Evolutionary conservation across 2,329 filamentous ascomycete species (phyloP).

Genomic region (Pyricularia pennisetigena): DNA sequence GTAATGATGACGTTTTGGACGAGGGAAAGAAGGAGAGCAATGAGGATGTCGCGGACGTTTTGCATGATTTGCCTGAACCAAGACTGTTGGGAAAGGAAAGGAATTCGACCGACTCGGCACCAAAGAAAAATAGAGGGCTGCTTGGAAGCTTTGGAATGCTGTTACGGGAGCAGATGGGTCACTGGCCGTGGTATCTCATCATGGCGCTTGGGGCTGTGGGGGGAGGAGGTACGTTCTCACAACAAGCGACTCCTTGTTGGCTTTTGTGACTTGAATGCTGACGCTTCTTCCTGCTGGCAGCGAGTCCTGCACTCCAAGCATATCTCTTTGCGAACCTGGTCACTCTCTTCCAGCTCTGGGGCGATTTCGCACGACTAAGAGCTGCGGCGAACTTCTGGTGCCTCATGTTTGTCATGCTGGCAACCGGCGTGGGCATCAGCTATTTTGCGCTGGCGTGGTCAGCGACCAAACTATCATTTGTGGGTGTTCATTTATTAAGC

Average conservation of each 20-base stretch:
- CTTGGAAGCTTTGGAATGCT: conserved; percentile 42
- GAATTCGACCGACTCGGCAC: background rate
- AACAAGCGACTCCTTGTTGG: background rate
- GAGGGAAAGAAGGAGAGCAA: conserved; percentile 19
- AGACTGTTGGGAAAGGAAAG: conserved; percentile 12
- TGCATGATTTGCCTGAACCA: conserved; percentile 15
- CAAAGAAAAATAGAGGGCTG: conserved; percentile 23
- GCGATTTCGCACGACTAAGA: conserved; percentile 23
- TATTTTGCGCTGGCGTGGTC: conserved; percentile 41
- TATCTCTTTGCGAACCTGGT: conserved; percentile 46
- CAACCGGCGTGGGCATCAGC: conserved; percentile 38
- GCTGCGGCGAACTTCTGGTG: conserved; percentile 46
- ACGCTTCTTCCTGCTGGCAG: conserved; percentile 4
- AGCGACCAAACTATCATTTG: conserved; percentile 34
- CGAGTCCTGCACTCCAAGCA: conserved; percentile 32
- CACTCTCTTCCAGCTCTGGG: conserved; percentile 32
- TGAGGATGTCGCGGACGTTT: background rate
- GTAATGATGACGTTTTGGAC: conserved; percentile 21
- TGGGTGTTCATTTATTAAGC: conserved; percentile 8
- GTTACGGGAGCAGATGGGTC: conserved; percentile 39
- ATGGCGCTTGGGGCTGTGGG: conserved; percentile 31
- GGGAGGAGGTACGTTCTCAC: conserved; percentile 16
- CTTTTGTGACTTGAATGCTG: background rate
- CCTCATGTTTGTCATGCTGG: conserved; percentile 52
- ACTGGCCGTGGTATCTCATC: conserved; percentile 38